A percentile compares a stretch with the other conserved stretches of the same genome.
Evolutionary conservation across 2,329 filamentous ascomycete genomes (phyloP).

Genomic region (Diplodia sapinea): DNA sequence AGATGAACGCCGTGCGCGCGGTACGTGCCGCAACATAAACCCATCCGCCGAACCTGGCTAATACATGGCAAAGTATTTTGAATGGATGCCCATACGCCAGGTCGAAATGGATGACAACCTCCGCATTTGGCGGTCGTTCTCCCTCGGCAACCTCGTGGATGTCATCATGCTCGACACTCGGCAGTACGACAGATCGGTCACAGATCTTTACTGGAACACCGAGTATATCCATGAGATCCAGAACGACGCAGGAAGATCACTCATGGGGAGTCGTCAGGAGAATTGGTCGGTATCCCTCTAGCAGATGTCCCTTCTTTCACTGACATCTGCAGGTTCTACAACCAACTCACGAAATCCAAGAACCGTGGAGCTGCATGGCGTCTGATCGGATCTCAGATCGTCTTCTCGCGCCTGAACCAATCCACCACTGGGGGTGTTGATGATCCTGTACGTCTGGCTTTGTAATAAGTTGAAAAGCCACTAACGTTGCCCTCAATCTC

Average conservation of each 20-base stretch:
- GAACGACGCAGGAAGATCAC: slow-evolving; percentile 68
- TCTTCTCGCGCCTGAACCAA: slow-evolving; percentile 66
- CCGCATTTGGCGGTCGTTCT: slow-evolving; percentile 52
- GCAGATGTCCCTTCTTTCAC: neutral
- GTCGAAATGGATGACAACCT: slow-evolving; percentile 48
- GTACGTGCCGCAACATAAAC: neutral
- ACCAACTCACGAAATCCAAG: slow-evolving; percentile 58
- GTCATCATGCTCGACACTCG: slow-evolving; percentile 53
- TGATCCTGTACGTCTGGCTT: slow-evolving; percentile 39
- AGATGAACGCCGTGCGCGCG: slow-evolving; percentile 55
- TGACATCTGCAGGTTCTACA: slow-evolving; percentile 40
- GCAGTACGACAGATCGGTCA: slow-evolving; percentile 52
- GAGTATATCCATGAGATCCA: slow-evolving; percentile 67
- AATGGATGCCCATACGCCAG: slow-evolving; percentile 52
- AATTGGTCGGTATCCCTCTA: slow-evolving; percentile 58
- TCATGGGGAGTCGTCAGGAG: slow-evolving; percentile 77
- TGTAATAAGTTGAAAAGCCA: slow-evolving; percentile 33
- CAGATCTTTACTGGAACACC: slow-evolving; percentile 61
- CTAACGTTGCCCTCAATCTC: neutral
- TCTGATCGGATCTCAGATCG: slow-evolving; percentile 72
- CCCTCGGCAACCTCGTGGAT: slow-evolving; percentile 50
- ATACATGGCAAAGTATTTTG: slow-evolving; percentile 44
- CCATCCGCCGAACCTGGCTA: neutral
- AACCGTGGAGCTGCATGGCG: slow-evolving; percentile 68
- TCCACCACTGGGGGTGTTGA: slow-evolving; percentile 52